Conservation (phyloP, 1,139 yeast genomes). For the Geotrichum carabidarum region DNA sequence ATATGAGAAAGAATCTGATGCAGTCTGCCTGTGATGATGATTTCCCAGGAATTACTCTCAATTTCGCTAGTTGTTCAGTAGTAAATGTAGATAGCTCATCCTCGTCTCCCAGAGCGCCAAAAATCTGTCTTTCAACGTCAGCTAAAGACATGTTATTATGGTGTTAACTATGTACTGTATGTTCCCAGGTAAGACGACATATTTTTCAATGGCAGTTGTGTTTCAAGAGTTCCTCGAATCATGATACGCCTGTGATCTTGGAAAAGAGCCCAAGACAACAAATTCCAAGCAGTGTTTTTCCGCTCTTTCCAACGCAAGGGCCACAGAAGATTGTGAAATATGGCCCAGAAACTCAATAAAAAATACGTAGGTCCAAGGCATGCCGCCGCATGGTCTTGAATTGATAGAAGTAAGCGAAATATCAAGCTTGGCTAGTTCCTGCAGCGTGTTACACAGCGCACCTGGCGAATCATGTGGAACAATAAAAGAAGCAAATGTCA, state of each 20-base stretch:
- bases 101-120: too few relatives aligned
- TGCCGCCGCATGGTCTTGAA: constrained; percentile 56
- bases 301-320: constrained; percentile 7
- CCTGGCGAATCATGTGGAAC: constrained; percentile 69
- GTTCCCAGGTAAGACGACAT: not conserved
- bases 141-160: too few relatives aligned
- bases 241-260: constrained; percentile 8
- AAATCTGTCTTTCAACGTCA: too few relatives aligned
- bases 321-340: not conserved
- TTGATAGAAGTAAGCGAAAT: constrained; percentile 67
- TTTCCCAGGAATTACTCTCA: not conserved
- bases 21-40: not conserved
- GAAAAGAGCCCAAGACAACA: constrained; percentile 17
- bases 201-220: not conserved
- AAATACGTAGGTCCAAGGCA: constrained; percentile 80
- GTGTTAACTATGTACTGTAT: too few relatives aligned
- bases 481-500: constrained; percentile 62
- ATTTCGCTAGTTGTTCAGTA: not conserved
- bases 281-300: constrained; percentile 3
- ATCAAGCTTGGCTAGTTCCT: constrained; percentile 51
- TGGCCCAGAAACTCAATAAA: constrained; percentile 58
- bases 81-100: not conserved
- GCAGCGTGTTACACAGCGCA: constrained; percentile 62
- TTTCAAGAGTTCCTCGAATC: not conserved
- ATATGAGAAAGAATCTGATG: not conserved